Conservation (phyloP, 345 rosid species). For the Citrus mangshanensis region DNA sequence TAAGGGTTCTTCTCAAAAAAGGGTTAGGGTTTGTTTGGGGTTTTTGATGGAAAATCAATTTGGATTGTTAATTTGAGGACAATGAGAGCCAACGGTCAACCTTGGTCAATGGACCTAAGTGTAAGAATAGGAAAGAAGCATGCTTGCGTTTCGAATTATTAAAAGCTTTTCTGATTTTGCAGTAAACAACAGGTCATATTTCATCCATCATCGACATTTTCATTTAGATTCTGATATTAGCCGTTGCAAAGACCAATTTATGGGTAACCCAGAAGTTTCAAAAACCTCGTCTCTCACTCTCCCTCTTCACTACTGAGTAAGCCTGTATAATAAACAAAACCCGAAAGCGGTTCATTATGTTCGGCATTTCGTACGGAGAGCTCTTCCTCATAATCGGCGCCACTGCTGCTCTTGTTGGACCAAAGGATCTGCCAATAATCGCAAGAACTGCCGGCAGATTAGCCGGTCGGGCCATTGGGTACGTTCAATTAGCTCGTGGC, state of each 20-base stretch:
- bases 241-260: not conserved
- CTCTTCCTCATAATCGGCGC: constrained; percentile 61
- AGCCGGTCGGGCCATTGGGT: constrained; percentile 76
- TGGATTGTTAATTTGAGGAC: not conserved
- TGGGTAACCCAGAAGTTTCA: not conserved
- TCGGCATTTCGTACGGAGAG: constrained; percentile 71
- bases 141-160: no score
- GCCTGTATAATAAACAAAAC: not conserved
- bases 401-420: constrained; percentile 68
- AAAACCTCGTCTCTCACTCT: not conserved
- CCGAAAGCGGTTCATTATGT: constrained; percentile 21
- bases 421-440: constrained; percentile 75
- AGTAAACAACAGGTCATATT: no score
- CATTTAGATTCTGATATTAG: no score
- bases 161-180: no score
- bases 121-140: no score
- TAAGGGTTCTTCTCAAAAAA: no score
- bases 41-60: not conserved
- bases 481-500: constrained; percentile 85
- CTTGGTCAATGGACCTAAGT: no score
- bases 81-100: no score
- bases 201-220: no score
- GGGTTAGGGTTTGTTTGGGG: not conserved
- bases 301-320: not conserved
- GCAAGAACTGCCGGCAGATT: constrained; percentile 80